Percentiles rank a stretch among this genome's conserved stretches.
phyloP scores from a whole-genome alignment of 192 early-diverging fungal genomes.

The Spizellomyces sp. region DNA sequence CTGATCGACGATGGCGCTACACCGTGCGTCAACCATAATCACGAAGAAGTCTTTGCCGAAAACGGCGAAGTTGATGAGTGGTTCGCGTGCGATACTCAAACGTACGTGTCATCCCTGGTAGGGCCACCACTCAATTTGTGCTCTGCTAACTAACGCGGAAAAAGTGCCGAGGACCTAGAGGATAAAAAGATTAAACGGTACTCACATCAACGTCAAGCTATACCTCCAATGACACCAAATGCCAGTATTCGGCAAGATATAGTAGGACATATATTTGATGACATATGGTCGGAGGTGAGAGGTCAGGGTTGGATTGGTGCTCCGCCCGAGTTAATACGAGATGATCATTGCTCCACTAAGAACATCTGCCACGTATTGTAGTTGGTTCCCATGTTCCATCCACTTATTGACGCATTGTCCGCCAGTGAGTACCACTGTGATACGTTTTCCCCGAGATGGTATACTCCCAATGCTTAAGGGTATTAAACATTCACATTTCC shows the following conservation, averaged over 20 bases:
- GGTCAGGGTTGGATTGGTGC: too few species aligned
- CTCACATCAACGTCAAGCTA: conserved; percentile 1
- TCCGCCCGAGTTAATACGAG: too few species aligned
- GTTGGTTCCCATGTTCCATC: conserved; percentile 38
- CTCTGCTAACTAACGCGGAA: too few species aligned
- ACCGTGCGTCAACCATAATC: conserved; percentile 5
- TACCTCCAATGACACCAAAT: conserved; percentile 40
- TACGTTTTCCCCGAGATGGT: too few species aligned
- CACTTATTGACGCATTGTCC: neutral
- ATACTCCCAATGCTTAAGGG: too few species aligned
- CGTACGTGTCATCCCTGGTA: neutral
- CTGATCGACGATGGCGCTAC: conserved; percentile 3
- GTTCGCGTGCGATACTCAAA: conserved; percentile 29
- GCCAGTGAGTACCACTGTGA: too few species aligned
- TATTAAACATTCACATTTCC: too few species aligned
- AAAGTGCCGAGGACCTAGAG: neutral
- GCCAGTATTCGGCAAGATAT: conserved; percentile 47
- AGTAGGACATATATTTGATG: conserved; percentile 46
- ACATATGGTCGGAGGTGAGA: conserved; percentile 50
- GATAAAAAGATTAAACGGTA: conserved; percentile 16
- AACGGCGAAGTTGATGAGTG: conserved; percentile 44
- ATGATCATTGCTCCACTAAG: too few species aligned
- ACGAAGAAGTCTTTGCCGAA: conserved; percentile 39
- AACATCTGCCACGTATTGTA: neutral
- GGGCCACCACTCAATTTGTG: too few species aligned